Percentiles rank a stretch among this genome's conserved stretches.
These are phyloP conservation scores for Powellomyces hirtus DNA, from an alignment of 192 early-diverging fungal genomes.

Conservation along the genomic window DNA sequence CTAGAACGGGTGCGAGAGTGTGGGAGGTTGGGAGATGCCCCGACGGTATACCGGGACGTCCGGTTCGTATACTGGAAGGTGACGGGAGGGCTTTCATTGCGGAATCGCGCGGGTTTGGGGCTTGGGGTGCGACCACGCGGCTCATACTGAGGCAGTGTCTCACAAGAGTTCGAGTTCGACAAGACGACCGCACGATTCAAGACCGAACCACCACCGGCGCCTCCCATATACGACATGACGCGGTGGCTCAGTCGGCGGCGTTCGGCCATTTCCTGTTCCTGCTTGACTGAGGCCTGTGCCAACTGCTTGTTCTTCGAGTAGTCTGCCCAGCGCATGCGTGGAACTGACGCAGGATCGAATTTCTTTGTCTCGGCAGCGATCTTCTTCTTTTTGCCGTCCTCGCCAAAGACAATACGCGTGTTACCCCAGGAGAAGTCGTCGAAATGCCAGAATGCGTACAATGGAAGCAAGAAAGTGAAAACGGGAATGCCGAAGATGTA, in stretches of 20 bases:
- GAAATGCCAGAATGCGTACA: slow-evolving; percentile 99
- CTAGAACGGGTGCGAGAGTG: neutral
- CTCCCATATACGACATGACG: slow-evolving; percentile 3
- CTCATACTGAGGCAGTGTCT: slow-evolving; percentile 4
- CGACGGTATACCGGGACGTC: too few species aligned
- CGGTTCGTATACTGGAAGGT: slow-evolving; percentile 8
- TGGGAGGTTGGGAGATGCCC: neutral
- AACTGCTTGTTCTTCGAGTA: slow-evolving; percentile 62
- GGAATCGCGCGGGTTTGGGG: neutral
- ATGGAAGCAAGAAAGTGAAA: slow-evolving; percentile 81
- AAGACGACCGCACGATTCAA: neutral
- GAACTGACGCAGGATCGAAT: slow-evolving; percentile 78
- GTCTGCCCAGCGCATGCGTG: slow-evolving; percentile 75
- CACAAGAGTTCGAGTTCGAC: neutral
- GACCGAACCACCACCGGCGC: neutral
- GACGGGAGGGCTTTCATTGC: neutral
- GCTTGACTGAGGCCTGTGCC: neutral
- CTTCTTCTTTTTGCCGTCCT: slow-evolving; percentile 57
- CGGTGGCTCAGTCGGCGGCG: slow-evolving; percentile 16
- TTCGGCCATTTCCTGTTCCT: slow-evolving; percentile 1
- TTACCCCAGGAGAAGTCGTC: slow-evolving; percentile 99
- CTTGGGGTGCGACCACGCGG: neutral
- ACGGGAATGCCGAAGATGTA: slow-evolving; percentile 83
- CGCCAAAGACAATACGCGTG: slow-evolving; percentile 87
- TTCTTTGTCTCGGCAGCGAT: slow-evolving; percentile 53